A percentile compares a stretch with the other conserved stretches of the same genome.
Conservation (phyloP, 257 asterid species). For the Primulina tabacum region DNA sequence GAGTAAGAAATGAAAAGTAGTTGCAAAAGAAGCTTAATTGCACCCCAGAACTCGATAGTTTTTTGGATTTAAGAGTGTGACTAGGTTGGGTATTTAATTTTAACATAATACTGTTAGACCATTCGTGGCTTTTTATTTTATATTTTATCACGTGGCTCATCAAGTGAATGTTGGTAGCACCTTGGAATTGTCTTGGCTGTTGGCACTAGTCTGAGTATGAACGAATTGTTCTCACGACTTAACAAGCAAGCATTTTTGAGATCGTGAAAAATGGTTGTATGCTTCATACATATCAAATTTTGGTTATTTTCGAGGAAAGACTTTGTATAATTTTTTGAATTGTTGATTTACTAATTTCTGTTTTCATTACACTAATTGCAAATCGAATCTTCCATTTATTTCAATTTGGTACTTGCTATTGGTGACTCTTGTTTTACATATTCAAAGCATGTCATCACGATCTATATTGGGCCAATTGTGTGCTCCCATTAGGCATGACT, state of each 20-base stretch:
- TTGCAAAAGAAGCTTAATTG: not conserved
- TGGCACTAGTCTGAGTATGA: not conserved
- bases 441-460: slow-evolving; percentile 5
- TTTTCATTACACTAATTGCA: not conserved
- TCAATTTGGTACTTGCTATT: not conserved
- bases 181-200: not conserved
- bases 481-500: slow-evolving; percentile 6
- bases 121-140: not conserved
- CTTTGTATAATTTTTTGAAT: not conserved
- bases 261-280: not conserved
- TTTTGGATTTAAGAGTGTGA: not conserved
- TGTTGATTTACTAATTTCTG: not conserved
- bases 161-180: not conserved
- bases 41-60: not conserved
- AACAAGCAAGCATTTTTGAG: not conserved
- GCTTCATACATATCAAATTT: not conserved
- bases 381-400: no score
- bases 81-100: not conserved
- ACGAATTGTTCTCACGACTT: not conserved
- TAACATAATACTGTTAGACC: not conserved
- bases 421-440: not conserved
- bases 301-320: not conserved
- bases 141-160: not conserved
- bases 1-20: not conserved
- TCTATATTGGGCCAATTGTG: not conserved